phyloP scores from a whole-genome alignment of 129 eudicot genomes.

The Flaveria sonorensis region DNA sequence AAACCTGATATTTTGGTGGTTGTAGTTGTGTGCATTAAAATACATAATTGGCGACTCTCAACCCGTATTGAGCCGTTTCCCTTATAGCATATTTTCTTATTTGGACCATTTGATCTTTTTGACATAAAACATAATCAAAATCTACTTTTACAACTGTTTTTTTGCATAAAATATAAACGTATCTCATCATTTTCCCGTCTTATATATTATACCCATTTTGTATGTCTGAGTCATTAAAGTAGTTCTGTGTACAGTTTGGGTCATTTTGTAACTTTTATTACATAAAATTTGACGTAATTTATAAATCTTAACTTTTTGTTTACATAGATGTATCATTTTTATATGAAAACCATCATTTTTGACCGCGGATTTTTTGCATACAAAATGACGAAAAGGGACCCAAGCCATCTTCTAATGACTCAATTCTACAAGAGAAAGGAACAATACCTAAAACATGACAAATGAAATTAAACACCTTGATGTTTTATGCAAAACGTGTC shows the following conservation, averaged over 20 bases:
- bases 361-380: slow-evolving; percentile 1
- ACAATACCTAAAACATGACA: background rate
- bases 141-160: background rate
- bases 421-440: slow-evolving; percentile 1
- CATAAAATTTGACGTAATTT: background rate
- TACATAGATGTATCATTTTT: background rate
- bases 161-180: background rate
- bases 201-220: background rate
- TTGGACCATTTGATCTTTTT: background rate
- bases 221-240: background rate
- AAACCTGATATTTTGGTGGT: background rate
- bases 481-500: background rate
- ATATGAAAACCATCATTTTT: background rate
- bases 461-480: background rate
- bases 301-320: background rate
- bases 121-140: background rate
- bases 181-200: background rate
- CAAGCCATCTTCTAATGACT: background rate
- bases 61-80: background rate
- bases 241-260: background rate
- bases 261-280: background rate
- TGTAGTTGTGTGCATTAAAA: background rate
- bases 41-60: background rate
- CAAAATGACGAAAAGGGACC: background rate
- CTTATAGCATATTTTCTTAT: background rate